Base-by-base conservation (phyloP, 2,329 filamentous ascomycete genomes). In the Plectosphaerella sp. region DNA sequence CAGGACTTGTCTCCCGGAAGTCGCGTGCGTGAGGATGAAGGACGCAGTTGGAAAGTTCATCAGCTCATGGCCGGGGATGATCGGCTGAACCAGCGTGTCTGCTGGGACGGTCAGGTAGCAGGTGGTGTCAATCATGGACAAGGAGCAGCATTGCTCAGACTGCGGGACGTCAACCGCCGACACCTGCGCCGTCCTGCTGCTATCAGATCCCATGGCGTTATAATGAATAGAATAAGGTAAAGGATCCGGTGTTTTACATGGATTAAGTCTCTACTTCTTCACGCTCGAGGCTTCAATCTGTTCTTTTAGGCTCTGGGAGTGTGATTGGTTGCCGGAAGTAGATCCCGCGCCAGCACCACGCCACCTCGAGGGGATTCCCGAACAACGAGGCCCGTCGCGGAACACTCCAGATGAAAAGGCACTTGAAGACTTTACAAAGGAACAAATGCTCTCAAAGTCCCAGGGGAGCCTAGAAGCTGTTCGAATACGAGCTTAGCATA, bases 1-100 rank as follows among this genome's bases (percentile, higher is more conserved):
- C 15, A 51, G 45, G 12, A 53, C 10, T 24, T 53, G 43, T 25
- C 37, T 35, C 14, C 48, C 39, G 6, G 45, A 37, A 3, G 5
- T 15, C 8, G 24, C 24, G 39, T 53, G 52, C 14, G 20, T 50
- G 22, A 51, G 47, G 10, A 51, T 45, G 37, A 51, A 53, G 11
- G 52, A 18, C 15, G 47, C 18, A 3, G 52, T 53, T 11, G 52
- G 52, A 4, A 53, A 48, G 45, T 53, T 53, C 48, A 50, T 42
- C 8, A 53, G 48, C 52, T 53, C 52, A 37, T 53, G 52, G 24
- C 41, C 51, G n/a, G 47, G 16, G 42, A 53, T 53, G 15, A 42
- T 14, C 5, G 51, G 51, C 36, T 53, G 37, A 18, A 53, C 51
- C 28, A 53, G 42, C 18, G 51, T 53, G 12, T 36, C 47, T 5